Percentiles rank a stretch among this genome's conserved stretches.
Evolutionary conservation across 176 grass and related monocot species (phyloP).

Genomic region (Oryza glumipatula): DNA sequence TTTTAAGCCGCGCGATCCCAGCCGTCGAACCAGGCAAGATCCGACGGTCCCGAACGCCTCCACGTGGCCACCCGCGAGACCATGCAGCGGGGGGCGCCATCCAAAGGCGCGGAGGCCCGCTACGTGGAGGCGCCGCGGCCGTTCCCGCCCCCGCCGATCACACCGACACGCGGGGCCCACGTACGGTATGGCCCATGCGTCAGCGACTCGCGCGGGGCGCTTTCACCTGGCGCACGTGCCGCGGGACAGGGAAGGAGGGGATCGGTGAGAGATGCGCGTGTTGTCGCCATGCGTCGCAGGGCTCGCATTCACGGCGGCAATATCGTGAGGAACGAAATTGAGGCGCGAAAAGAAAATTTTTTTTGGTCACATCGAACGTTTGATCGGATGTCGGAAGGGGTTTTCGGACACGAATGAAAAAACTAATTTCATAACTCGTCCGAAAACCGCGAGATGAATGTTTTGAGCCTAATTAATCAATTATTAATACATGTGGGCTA

Average conservation of each 20-base stretch:
- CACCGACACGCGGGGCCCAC: constrained; percentile 30
- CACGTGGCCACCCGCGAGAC: constrained; percentile 50
- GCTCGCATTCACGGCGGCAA: neutral
- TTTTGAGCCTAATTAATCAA: no score
- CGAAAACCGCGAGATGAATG: no score
- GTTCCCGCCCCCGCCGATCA: neutral
- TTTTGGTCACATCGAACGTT: no score
- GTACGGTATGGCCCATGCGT: fast-evolving
- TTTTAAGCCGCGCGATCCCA: constrained; percentile 22
- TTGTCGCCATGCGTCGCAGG: no score
- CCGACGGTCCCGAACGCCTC: neutral
- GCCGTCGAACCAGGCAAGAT: constrained; percentile 19
- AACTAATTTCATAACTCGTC: no score
- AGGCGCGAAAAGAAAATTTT: no score
- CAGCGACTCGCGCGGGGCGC: neutral
- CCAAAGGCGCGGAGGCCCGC: constrained; percentile 49
- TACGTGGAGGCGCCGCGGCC: constrained; percentile 51
- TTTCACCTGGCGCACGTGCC: no score
- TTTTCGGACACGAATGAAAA: no score
- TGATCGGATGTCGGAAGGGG: no score
- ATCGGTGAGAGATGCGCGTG: no score
- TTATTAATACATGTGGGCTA: no score
- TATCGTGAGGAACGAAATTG: no score
- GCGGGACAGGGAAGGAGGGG: neutral
- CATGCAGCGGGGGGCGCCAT: constrained; percentile 47